Evolutionary conservation across 352 stramenopile genomes (phyloP).

Genomic region (Thraustotheca clavata): DNA sequence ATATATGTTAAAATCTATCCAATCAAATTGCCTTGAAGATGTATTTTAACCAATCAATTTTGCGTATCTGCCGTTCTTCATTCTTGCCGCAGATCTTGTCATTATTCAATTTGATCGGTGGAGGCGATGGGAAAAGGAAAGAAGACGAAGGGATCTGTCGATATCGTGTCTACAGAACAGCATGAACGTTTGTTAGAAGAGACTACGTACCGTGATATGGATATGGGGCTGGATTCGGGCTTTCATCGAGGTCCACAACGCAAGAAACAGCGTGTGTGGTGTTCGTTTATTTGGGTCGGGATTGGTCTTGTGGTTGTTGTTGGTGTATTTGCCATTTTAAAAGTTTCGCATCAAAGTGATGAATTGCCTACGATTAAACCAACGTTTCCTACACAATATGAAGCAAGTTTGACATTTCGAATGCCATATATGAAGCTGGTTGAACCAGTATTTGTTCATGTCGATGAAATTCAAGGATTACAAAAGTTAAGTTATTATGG

Average conservation of each 20-base stretch:
- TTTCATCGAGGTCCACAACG: background rate
- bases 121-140: constrained; percentile 5
- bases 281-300: constrained; percentile 66
- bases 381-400: constrained; percentile 72
- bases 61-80: background rate
- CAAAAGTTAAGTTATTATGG: constrained; percentile 86
- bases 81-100: constrained; percentile 12
- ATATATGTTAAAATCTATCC: background rate
- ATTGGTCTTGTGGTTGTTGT: constrained; percentile 78
- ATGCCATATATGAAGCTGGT: constrained; percentile 87
- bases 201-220: constrained; percentile 18
- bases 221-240: background rate
- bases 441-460: constrained; percentile 79
- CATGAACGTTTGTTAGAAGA: constrained; percentile 14
- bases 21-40: background rate
- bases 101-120: background rate
- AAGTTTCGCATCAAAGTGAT: constrained; percentile 69
- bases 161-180: constrained; percentile 1
- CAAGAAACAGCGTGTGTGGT: constrained; percentile 47
- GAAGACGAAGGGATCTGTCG: background rate
- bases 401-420: constrained; percentile 79
- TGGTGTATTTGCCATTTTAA: constrained; percentile 67
- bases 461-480: constrained; percentile 57
- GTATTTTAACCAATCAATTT: background rate
- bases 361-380: constrained; percentile 62